Base-by-base conservation (phyloP, 148 eudicot genomes). In the Rhododendron griersonianum region DNA sequence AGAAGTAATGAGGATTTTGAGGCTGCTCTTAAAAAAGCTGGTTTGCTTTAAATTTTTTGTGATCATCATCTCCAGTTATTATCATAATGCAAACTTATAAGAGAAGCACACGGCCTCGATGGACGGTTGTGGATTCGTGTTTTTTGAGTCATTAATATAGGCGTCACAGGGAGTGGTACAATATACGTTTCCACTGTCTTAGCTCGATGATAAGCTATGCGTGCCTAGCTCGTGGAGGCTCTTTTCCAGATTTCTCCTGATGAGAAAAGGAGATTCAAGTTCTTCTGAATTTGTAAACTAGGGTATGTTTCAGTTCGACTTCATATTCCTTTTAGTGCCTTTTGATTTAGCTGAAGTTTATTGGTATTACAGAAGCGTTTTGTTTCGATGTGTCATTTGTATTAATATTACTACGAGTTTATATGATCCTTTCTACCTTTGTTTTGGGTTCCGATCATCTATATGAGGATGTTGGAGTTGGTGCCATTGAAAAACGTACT, bases 1-100 rank as follows among this genome's bases (percentile, higher is more conserved):
- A 48, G 85, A 23, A 91, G 90, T 28, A 89, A 91, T 15, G 86
- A 88, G n/a, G 98, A 91, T 85, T 95, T 94, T 85, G 91, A 92
- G 90, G 94, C 84, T 57, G 95, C 98, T 78, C 91, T 95, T 16
- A 90, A 90, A 87, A 90, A 90, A 77, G 98, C 98, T 47, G 94
- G 95, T 11, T 88, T 95, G 84, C 45, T 75, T 75, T 75, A 75
- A 75, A 37, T 9, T 37, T 25, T 16, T 37, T 75, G 39, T 33
- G 19, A 25, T 33, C 3, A 30, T 71, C 37, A 14, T 71, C 41
- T 4, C 74, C 74, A 25, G 74, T 11, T 65, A 65, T 51, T 80
- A 33, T 51, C 63, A 4, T 1, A 33, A 80, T 28, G 5, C 23
- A 16, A 80, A 16, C 65, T 51, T 80, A 15, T 5, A 80, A 80